Evolutionary conservation across 2,329 filamentous ascomycete species (phyloP), one percentile per base, ranked within the genome.

Genomic region (Lasiodiplodia citricola): DNA sequence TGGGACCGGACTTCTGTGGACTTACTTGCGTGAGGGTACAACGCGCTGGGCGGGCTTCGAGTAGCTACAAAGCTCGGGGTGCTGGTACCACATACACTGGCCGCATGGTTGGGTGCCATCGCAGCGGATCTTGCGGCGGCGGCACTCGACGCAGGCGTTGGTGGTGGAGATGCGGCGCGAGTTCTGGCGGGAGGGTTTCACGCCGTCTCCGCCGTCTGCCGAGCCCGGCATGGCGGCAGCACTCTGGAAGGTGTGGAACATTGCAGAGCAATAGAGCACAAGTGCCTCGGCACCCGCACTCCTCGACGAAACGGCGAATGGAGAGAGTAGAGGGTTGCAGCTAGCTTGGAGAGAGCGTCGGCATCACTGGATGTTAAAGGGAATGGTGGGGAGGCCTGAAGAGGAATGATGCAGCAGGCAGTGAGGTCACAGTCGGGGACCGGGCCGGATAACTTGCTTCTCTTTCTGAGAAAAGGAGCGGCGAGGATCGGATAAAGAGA

Each of bases 31-130:
- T 10, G 92, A 94, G 0, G 92, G 92, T 69, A 93, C 90, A 11
- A 92, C 88, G 70, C 91, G 84, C 78, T 92, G 91, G 18, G 91
- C 87, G 71, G 93, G 92, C 80, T 94, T 93, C 72, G 93, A 91
- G 78, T 95, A 95, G 74, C 90, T 90, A 77, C 92, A 95, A 67
- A 88, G 85, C 77, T 94, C 92, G 4, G 91, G 90, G 71, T 92
- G 91, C 68, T 92, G 89, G 77, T 93, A 94, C 78, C 92, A 94
- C 69, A 92, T 87, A 77, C 92, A 96, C 77, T 94, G 92, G 47
- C 92, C 91, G 76, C 92, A 96, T 13, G 92, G 92, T 75, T 93
- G 90, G 72, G 90, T 87, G 67, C 92, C 92, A 81, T 94, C 92
- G 76, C 92, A 96, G 71, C 92, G 90, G 67, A 95, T 95, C 80